Percentiles rank a stretch among this genome's conserved stretches.
Evolutionary conservation across 257 asterid genomes (phyloP).

Genomic region (Solanum lignicaule): DNA sequence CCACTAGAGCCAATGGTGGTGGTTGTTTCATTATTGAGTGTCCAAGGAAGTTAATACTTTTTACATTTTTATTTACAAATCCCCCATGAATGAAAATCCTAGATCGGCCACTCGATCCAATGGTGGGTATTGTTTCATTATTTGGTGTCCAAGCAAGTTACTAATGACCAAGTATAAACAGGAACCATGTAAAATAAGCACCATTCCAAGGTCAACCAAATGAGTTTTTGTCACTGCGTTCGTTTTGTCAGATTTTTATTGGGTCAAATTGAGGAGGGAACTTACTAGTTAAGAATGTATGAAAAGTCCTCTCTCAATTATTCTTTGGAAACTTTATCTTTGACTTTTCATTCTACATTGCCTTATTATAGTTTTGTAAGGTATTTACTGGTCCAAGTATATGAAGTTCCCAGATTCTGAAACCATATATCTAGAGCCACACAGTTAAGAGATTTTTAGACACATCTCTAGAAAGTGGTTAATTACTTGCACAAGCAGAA

Average conservation of each 20-base stretch:
- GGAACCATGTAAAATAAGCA: not conserved
- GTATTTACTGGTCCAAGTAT: not conserved
- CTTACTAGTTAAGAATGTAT: not conserved
- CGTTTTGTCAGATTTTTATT: not conserved
- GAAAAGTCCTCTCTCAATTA: not conserved
- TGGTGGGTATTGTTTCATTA: not conserved
- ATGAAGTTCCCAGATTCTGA: not conserved
- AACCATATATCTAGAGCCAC: not conserved
- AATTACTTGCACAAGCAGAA: not conserved
- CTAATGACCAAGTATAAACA: not conserved
- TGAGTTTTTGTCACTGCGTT: not conserved
- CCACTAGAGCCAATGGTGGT: not conserved
- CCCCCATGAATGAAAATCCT: not conserved
- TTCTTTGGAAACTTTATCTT: not conserved
- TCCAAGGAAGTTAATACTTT: not conserved
- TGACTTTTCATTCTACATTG: not conserved
- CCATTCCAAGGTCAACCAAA: not conserved
- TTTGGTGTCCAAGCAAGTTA: not conserved
- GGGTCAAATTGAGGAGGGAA: not conserved
- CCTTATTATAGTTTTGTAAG: not conserved
- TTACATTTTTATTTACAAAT: no score
- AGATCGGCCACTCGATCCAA: not conserved
- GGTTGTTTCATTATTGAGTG: not conserved
- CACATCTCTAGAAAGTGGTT: not conserved
- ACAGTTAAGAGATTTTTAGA: not conserved